Evolutionary conservation across 768 basidiomycete genomes (phyloP).

Genomic region (Gloeopeniophorella convolvens): DNA sequence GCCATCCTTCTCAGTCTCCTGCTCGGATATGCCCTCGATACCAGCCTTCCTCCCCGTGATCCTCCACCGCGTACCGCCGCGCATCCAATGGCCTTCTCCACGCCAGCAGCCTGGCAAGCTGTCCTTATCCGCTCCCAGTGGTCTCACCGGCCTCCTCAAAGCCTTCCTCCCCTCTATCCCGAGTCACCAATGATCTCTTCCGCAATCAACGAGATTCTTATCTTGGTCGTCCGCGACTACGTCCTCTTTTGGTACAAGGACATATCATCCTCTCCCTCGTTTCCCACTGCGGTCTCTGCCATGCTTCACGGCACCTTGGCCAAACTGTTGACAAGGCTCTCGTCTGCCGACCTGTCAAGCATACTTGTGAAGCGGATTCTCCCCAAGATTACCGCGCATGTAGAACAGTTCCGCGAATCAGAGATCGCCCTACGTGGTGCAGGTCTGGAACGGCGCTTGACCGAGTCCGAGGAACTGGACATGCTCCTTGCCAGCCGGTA

Average conservation of each 20-base stretch:
- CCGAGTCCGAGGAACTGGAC: slow-evolving; percentile 87
- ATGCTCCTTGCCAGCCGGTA: slow-evolving; percentile 80
- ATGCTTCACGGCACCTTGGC: slow-evolving; percentile 63
- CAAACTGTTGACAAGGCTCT: slow-evolving; percentile 48
- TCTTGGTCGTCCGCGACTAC: slow-evolving; percentile 81
- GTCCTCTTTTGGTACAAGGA: slow-evolving; percentile 84
- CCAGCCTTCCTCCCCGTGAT: slow-evolving; percentile 27
- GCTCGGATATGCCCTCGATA: slow-evolving; percentile 54
- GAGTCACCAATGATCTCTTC: slow-evolving; percentile 58
- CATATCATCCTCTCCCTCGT: slow-evolving; percentile 80
- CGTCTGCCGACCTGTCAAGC: slow-evolving; percentile 61
- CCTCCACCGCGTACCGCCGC: slow-evolving; percentile 50
- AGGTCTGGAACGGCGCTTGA: slow-evolving; percentile 71
- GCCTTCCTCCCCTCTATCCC: slow-evolving; percentile 61
- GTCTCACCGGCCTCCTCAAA: slow-evolving; percentile 66
- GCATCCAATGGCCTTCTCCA: slow-evolving; percentile 78
- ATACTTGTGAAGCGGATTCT: slow-evolving; percentile 78
- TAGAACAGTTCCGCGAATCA: slow-evolving; percentile 86
- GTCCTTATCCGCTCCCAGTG: slow-evolving; percentile 85
- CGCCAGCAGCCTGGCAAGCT: slow-evolving; percentile 92
- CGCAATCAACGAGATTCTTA: slow-evolving; percentile 73
- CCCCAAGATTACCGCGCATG: slow-evolving; percentile 83
- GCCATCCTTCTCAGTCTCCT: slow-evolving; percentile 39
- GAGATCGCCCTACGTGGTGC: slow-evolving; percentile 82
- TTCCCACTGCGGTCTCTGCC: slow-evolving; percentile 77